A percentile compares a stretch with the other conserved stretches of the same genome.
phyloP scores from a whole-genome alignment of 768 basidiomycete species.

The Tylopilus sp. region DNA sequence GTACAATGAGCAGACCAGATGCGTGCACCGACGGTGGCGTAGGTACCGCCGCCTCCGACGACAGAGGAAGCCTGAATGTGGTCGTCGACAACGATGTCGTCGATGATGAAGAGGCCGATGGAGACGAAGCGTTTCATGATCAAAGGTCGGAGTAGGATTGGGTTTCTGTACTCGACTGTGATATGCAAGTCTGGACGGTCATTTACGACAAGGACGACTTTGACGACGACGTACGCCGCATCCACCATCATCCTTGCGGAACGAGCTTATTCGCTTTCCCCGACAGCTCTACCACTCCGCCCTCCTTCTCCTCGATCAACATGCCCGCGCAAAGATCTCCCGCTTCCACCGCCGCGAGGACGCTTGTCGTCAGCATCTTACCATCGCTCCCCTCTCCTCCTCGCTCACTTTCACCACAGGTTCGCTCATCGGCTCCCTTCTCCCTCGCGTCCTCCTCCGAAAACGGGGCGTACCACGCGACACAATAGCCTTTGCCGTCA shows the following conservation, averaged over 20 bases:
- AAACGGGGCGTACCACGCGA: constrained; percentile 50
- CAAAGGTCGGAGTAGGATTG: constrained; percentile 14
- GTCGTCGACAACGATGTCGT: constrained; percentile 56
- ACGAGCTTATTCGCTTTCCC: not conserved
- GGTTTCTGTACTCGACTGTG: too few species aligned
- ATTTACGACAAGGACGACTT: constrained; percentile 34
- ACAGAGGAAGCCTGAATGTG: constrained; percentile 22
- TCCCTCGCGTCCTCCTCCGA: constrained; percentile 61
- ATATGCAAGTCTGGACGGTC: constrained; percentile 41
- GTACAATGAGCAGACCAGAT: constrained; percentile 53
- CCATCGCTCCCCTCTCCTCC: not conserved
- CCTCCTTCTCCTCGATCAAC: constrained; percentile 54
- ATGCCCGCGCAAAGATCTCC: constrained; percentile 53
- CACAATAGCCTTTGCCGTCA: constrained; percentile 51
- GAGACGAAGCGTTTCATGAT: constrained; percentile 45
- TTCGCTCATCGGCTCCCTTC: constrained; percentile 71
- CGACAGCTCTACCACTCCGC: constrained; percentile 60
- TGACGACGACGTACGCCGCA: constrained; percentile 34
- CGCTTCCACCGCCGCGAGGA: constrained; percentile 72
- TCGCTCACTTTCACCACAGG: constrained; percentile 40
- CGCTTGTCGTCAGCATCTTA: constrained; percentile 47
- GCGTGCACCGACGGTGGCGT: constrained; percentile 75
- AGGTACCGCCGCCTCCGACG: constrained; percentile 90
- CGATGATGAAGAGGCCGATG: constrained; percentile 91
- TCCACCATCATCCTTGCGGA: not conserved